phyloP scores from a whole-genome alignment of 2,329 filamentous ascomycete species.

The Colletotrichum tanaceti region DNA sequence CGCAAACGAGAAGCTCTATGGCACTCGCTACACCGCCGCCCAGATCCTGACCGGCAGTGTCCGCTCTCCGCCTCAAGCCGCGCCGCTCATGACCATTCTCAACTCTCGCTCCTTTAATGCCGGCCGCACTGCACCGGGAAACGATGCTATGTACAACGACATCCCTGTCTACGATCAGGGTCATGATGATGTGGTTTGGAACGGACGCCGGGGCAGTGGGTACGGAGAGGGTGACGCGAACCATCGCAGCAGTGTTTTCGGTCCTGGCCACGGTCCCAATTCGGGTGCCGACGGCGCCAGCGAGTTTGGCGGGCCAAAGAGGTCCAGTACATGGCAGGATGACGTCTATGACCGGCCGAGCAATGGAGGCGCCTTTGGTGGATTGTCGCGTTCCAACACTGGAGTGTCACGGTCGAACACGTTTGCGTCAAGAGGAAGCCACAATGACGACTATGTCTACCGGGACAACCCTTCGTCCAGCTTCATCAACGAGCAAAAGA shows the following conservation, averaged over 20 bases:
- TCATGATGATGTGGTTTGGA: conserved; percentile 87
- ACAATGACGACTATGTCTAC: conserved; percentile 65
- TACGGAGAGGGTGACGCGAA: conserved; percentile 71
- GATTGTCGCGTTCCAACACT: conserved; percentile 63
- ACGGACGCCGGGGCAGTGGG: conserved; percentile 76
- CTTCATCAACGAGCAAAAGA: conserved; percentile 52
- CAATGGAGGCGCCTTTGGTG: conserved; percentile 47
- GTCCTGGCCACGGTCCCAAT: conserved; percentile 41
- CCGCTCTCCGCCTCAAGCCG: conserved; percentile 81
- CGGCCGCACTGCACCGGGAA: conserved; percentile 53
- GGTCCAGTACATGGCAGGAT: conserved; percentile 80
- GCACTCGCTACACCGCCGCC: conserved; percentile 80
- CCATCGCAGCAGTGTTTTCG: conserved; percentile 52
- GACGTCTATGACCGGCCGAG: conserved; percentile 75
- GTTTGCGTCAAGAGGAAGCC: conserved; percentile 55
- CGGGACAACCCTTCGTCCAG: conserved; percentile 54
- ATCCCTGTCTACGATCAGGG: conserved; percentile 86
- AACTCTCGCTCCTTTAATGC: conserved; percentile 88
- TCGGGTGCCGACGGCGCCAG: conserved; percentile 50
- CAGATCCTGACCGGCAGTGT: conserved; percentile 85
- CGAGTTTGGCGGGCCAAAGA: conserved; percentile 67
- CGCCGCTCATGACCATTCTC: conserved; percentile 84
- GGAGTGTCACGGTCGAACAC: conserved; percentile 64
- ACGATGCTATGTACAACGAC: conserved; percentile 90
- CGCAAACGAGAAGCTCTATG: conserved; percentile 97